Evolutionary conservation across 2,329 filamentous ascomycete species (phyloP), one percentile per base, ranked within the genome.

Genomic region (Rhynchosporium graminicola): DNA sequence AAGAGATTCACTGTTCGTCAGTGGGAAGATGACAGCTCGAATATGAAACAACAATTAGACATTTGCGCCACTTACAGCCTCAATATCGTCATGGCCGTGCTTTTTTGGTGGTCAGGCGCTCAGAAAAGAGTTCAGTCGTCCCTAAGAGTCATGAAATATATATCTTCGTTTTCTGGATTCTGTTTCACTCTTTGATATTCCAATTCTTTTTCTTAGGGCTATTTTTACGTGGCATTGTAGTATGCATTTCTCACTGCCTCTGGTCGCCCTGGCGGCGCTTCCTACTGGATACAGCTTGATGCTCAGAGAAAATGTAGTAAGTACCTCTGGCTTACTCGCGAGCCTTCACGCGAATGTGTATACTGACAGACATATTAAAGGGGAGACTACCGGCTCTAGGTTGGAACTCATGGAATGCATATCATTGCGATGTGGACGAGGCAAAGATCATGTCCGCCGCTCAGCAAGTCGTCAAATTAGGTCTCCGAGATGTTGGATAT

Each of bases 371-470:
- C 13, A 31, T 13, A 31, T 26, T 8, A 15, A 20, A 69, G 67
- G 68, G 68, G 3, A 68, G 63, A 66, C 63, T 70, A 2, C 68
- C 68, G 38, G 65, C 68, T 15, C 59, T 70, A 28, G 80, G 80
- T 3, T 83, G 79, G 77, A 82, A 80, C 65, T 79, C 78, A 3
- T 83, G 80, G 81, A 83, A 84, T 69, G 79, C 77, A 20, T 83
- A 80, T 66, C 68, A 69, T 38, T 83, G 81, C 71, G 74, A 82
- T 63, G 79, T 83, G 62, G 76, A 77, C 62, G 79, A 82, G 64
- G 69, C 69, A 3, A 75, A 79, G 40, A 79, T 84, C 66, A 65
- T 83, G 40, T 74, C 74, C 2, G 76, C 78, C 1, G 81, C 80
- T 0, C 70, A 80, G 45, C 72, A 77, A 47, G 72, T 84, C 29